phyloP scores from a whole-genome alignment of 257 asterid genomes.

The Verbascum thapsus region DNA sequence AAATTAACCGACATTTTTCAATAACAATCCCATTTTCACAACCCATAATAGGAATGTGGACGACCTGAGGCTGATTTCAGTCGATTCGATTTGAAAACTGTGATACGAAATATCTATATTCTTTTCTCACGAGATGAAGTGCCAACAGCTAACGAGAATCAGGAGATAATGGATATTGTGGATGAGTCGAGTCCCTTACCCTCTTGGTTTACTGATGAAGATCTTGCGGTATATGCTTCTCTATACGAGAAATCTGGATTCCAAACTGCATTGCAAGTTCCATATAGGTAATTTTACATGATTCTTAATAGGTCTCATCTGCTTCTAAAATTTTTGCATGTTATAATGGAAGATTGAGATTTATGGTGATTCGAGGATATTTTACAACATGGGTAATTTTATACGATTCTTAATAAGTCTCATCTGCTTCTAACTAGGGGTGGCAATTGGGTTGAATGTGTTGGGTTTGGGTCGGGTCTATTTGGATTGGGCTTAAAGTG shows the following conservation, averaged over 20 bases:
- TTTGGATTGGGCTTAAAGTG: too few species aligned
- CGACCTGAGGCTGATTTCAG: slow-evolving; percentile 64
- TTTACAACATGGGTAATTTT: too few species aligned
- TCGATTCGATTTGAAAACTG: slow-evolving; percentile 52
- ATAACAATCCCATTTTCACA: background rate
- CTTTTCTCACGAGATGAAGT: slow-evolving; percentile 55
- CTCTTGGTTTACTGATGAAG: slow-evolving; percentile 41
- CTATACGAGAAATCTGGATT: slow-evolving; percentile 42
- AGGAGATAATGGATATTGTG: slow-evolving; percentile 63
- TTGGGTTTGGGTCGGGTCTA: too few species aligned
- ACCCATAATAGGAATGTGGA: slow-evolving; percentile 38
- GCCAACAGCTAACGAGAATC: slow-evolving; percentile 52
- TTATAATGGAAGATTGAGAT: background rate
- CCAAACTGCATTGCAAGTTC: slow-evolving; percentile 45
- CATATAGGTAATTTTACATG: slow-evolving; percentile 34
- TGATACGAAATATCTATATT: slow-evolving; percentile 55
- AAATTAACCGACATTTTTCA: background rate
- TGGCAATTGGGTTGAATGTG: too few species aligned
- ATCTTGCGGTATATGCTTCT: slow-evolving; percentile 34
- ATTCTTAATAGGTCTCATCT: too few species aligned
- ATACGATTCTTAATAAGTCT: too few species aligned
- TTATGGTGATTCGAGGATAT: background rate
- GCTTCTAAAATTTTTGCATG: too few species aligned
- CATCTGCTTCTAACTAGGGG: too few species aligned
- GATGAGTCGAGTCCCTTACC: slow-evolving; percentile 41